Evolutionary conservation across 352 stramenopile species (phyloP).

Genomic region (Phytophthora uliginosa): DNA sequence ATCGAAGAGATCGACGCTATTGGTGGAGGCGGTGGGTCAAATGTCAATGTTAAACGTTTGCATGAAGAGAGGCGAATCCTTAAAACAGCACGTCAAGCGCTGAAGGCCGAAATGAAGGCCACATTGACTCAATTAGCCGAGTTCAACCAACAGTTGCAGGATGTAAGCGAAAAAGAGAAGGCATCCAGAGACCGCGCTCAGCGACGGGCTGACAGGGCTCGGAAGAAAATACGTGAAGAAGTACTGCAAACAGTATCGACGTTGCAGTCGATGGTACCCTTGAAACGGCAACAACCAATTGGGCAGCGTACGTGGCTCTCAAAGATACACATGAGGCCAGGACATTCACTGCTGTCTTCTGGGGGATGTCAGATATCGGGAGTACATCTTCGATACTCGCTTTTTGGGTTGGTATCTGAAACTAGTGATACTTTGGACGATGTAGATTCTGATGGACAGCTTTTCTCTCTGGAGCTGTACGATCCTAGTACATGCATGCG

Average conservation of each 20-base stretch:
- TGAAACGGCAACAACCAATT: neutral
- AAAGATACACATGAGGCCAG: constrained; percentile 33
- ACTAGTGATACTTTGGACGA: constrained; percentile 1
- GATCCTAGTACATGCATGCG: constrained; percentile 28
- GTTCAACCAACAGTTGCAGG: constrained; percentile 36
- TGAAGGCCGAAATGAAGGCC: constrained; percentile 59
- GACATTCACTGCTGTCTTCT: constrained; percentile 25
- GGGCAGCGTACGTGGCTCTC: constrained; percentile 43
- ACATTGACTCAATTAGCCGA: constrained; percentile 19
- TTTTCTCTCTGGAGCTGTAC: constrained; percentile 57
- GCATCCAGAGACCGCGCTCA: constrained; percentile 29
- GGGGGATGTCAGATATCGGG: constrained; percentile 35
- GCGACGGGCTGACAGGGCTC: constrained; percentile 27
- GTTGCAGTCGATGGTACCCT: neutral
- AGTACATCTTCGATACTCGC: constrained; percentile 38
- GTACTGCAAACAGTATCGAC: constrained; percentile 17
- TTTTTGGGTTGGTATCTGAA: constrained; percentile 37
- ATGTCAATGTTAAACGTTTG: constrained; percentile 23
- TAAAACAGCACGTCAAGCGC: constrained; percentile 52
- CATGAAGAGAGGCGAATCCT: constrained; percentile 52
- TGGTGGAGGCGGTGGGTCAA: constrained; percentile 40
- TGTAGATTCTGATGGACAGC: neutral
- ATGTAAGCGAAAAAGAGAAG: constrained; percentile 38
- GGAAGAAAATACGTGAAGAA: constrained; percentile 35
- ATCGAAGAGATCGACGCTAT: constrained; percentile 73